Evolutionary conservation across 441 rosid genomes (phyloP).

Genomic region (Raphanus hybrid): DNA sequence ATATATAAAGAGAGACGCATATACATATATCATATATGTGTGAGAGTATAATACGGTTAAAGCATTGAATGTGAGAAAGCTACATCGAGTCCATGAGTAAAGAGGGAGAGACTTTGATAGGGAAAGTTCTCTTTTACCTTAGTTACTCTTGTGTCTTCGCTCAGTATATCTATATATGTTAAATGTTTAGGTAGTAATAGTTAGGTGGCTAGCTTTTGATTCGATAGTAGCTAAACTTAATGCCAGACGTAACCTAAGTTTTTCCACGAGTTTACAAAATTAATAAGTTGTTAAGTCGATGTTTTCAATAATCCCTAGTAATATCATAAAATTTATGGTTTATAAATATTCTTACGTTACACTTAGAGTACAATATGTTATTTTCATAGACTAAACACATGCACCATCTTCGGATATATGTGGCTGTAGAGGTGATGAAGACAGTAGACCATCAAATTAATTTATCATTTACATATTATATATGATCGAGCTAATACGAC

Average conservation of each 20-base stretch:
- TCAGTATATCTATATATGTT: constrained; percentile 16
- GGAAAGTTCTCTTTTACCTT: constrained; percentile 42
- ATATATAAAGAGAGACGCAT: constrained; percentile 38
- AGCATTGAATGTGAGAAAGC: constrained; percentile 44
- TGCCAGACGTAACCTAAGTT: constrained; percentile 29
- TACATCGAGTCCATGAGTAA: constrained; percentile 41
- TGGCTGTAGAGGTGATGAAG: constrained; percentile 28
- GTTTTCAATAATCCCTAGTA: neutral
- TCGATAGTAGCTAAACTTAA: constrained; percentile 33
- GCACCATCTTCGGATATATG: constrained; percentile 8
- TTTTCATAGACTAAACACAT: constrained; percentile 11
- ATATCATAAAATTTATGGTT: constrained; percentile 22
- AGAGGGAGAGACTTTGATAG: constrained; percentile 40
- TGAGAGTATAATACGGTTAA: constrained; percentile 31
- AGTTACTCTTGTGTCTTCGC: constrained; percentile 36
- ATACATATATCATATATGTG: constrained; percentile 12
- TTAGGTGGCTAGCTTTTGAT: constrained; percentile 41
- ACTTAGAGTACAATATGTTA: neutral
- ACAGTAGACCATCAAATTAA: constrained; percentile 33
- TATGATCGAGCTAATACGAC: constrained; percentile 17
- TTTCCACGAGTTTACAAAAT: constrained; percentile 43
- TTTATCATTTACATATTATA: constrained; percentile 1
- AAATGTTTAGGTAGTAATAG: neutral
- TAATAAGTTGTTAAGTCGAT: constrained; percentile 28
- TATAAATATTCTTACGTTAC: neutral